These are phyloP conservation scores for Termitomyces sp. DNA, from an alignment of 768 basidiomycete genomes.

Conservation along the genomic window DNA sequence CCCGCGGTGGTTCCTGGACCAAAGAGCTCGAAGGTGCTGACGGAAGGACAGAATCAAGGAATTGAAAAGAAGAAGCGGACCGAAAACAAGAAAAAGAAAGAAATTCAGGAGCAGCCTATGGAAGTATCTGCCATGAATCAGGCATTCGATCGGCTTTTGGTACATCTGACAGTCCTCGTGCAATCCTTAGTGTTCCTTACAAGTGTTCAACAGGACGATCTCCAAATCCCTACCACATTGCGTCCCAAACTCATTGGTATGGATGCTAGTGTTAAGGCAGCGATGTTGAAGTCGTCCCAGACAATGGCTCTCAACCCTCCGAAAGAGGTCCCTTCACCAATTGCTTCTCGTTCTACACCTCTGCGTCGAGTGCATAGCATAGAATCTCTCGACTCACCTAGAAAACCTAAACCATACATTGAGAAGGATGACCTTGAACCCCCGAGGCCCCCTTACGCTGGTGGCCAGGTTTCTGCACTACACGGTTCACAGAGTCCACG, in stretches of 20 bases:
- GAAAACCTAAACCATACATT: constrained; percentile 33
- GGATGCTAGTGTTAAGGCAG: constrained; percentile 84
- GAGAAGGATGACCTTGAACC: constrained; percentile 37
- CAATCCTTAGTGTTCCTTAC: not conserved
- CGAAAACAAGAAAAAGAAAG: constrained; percentile 20
- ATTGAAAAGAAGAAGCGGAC: constrained; percentile 37
- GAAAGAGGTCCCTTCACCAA: constrained; percentile 29
- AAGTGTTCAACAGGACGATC: constrained; percentile 59
- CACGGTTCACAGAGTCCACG: constrained; percentile 31
- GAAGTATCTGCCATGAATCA: constrained; percentile 45
- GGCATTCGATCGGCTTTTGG: constrained; percentile 81
- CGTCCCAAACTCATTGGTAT: constrained; percentile 78
- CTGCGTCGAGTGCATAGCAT: constrained; percentile 71
- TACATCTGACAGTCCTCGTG: constrained; percentile 31
- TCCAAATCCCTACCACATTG: constrained; percentile 79
- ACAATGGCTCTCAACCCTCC: constrained; percentile 45
- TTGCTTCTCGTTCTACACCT: constrained; percentile 43
- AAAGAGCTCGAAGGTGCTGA: constrained; percentile 15
- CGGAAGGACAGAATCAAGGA: constrained; percentile 29
- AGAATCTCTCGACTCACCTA: constrained; percentile 63
- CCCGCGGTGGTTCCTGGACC: constrained; percentile 18
- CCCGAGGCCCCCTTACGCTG: constrained; percentile 30
- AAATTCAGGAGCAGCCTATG: constrained; percentile 7
- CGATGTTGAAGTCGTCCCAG: constrained; percentile 86
- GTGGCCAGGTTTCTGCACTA: constrained; percentile 34